Evolutionary conservation across 1,284 basidiomycete species (phyloP).

Genomic region (Earliella scabrosa): DNA sequence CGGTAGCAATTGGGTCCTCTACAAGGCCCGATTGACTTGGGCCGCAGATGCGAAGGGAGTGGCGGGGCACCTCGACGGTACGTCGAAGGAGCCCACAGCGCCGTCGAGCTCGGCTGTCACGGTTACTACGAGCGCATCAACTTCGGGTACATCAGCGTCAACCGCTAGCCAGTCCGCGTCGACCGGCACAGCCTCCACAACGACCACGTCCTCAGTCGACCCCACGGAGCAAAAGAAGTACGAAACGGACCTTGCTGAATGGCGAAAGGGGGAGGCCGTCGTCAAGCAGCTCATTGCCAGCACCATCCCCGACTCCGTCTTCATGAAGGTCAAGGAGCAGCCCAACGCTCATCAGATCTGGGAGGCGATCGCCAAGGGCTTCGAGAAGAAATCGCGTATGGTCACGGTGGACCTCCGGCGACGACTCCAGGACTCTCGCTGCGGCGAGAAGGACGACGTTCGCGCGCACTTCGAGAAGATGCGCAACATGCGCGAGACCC

Average conservation of each 20-base stretch:
- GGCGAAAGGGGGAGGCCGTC: conserved; percentile 16
- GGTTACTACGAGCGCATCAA: not conserved
- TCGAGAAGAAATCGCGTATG: conserved; percentile 22
- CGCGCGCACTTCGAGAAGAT: conserved; percentile 25
- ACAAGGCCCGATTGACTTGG: conserved; percentile 19
- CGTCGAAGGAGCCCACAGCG: conserved; percentile 1
- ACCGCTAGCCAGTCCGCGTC: too few species aligned
- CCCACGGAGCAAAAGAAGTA: not conserved
- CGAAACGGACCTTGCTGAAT: conserved; percentile 1
- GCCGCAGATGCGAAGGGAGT: conserved; percentile 10
- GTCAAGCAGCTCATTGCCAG: conserved; percentile 19
- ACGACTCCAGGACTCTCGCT: conserved; percentile 22
- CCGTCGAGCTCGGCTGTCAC: not conserved
- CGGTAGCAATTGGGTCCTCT: conserved; percentile 14
- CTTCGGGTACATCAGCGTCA: too few species aligned
- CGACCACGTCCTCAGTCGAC: too few species aligned
- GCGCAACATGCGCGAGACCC: conserved; percentile 20
- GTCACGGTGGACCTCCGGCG: conserved; percentile 25
- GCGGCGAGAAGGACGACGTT: conserved; percentile 24
- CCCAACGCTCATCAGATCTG: conserved; percentile 18
- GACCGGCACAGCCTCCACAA: too few species aligned
- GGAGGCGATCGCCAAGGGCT: conserved; percentile 12
- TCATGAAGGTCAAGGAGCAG: conserved; percentile 12
- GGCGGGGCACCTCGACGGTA: conserved; percentile 10
- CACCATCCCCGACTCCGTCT: conserved; percentile 16